Evolutionary conservation across 768 basidiomycete species (phyloP).

Genomic region (Boletus pseudo-olivaceus): DNA sequence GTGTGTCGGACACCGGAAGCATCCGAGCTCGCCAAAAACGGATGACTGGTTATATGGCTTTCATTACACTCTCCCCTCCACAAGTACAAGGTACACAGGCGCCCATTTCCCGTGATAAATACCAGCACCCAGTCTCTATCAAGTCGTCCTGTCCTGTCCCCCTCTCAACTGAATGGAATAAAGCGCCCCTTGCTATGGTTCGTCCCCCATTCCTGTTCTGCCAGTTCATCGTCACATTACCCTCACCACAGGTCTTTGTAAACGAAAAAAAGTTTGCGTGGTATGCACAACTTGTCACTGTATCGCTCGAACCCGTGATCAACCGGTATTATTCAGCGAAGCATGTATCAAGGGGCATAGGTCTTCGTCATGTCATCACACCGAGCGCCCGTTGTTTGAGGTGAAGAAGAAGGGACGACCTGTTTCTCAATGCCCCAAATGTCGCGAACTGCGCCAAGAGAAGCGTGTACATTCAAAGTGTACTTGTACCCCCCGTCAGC

Average conservation of each 20-base stretch:
- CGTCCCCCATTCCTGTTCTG: background rate
- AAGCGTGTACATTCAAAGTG: slow-evolving; percentile 82
- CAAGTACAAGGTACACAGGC: background rate
- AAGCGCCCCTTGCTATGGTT: slow-evolving; percentile 19
- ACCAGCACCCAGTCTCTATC: background rate
- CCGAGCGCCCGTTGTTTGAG: slow-evolving; percentile 86
- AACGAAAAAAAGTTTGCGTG: slow-evolving; percentile 75
- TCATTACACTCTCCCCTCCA: background rate
- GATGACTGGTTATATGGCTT: background rate
- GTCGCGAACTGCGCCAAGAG: slow-evolving; percentile 77
- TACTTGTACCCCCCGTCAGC: slow-evolving; percentile 53
- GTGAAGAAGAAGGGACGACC: slow-evolving; percentile 93
- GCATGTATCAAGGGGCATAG: slow-evolving; percentile 95
- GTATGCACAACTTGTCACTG: slow-evolving; percentile 36
- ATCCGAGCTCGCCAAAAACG: background rate
- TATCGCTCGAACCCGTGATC: slow-evolving; percentile 5
- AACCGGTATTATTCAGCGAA: slow-evolving; percentile 48
- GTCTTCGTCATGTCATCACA: slow-evolving; percentile 83
- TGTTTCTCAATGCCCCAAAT: slow-evolving; percentile 83
- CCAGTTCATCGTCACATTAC: background rate
- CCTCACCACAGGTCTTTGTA: slow-evolving; percentile 55
- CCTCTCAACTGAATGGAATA: slow-evolving; percentile 13
- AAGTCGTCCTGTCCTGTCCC: background rate
- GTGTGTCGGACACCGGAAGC: background rate
- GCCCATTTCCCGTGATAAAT: background rate